Percentiles rank a stretch among this genome's conserved stretches.
phyloP scores from a whole-genome alignment of 2,329 filamentous ascomycete species.

The Xylaria sp. region DNA sequence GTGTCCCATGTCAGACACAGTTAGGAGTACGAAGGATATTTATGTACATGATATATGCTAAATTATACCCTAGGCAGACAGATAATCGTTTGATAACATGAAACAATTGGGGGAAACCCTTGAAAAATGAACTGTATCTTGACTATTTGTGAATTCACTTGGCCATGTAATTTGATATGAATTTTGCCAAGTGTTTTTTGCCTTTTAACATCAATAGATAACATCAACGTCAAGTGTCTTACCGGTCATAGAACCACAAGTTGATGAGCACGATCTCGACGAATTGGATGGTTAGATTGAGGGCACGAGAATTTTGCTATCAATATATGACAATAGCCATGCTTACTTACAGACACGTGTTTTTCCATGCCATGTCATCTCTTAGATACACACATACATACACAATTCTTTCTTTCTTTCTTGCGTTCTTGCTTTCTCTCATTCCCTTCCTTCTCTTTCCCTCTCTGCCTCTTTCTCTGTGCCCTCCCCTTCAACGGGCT shows the following conservation, averaged over 20 bases:
- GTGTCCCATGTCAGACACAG: neutral
- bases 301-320: neutral
- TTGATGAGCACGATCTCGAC: neutral
- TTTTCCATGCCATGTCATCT: conserved; percentile 6
- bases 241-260: too few species aligned
- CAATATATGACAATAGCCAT: neutral
- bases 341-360: conserved; percentile 5
- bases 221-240: too few species aligned
- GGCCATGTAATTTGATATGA: too few species aligned
- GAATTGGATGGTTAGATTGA: neutral
- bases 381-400: conserved; percentile 13
- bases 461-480: neutral
- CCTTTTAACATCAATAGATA: too few species aligned
- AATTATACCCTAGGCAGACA: conserved; percentile 24
- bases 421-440: neutral
- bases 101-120: neutral
- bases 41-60: conserved; percentile 5
- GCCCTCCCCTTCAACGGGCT: neutral
- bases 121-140: neutral
- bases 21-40: neutral
- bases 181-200: too few species aligned
- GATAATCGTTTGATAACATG: conserved; percentile 2
- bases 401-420: neutral
- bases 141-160: neutral
- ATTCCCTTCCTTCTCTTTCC: neutral